Conservation (phyloP, 2,329 filamentous ascomycete species). For the Boeremia exigua region DNA sequence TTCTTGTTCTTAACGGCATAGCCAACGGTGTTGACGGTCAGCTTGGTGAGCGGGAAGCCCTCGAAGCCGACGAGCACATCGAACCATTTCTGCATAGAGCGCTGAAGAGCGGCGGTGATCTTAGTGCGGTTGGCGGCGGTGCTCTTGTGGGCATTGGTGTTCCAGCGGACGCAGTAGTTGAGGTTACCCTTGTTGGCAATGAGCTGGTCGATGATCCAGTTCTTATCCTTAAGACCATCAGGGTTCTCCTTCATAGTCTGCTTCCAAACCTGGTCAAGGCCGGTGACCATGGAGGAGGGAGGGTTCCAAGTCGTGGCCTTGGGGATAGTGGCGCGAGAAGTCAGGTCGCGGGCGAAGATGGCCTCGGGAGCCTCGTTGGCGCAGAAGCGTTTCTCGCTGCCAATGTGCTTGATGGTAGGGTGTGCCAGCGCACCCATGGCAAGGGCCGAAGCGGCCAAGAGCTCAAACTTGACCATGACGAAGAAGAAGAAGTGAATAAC, state of each 20-base stretch:
- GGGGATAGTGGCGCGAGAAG: conserved; percentile 23
- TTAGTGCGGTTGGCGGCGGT: conserved; percentile 50
- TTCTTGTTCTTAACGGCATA: too few relatives aligned
- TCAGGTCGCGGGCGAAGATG: conserved; percentile 22
- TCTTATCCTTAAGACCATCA: conserved; percentile 33
- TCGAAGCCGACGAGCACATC: too few relatives aligned
- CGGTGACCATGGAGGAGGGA: conserved; percentile 33
- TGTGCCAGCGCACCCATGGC: conserved; percentile 30
- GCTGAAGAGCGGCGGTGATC: conserved; percentile 45
- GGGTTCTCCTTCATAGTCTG: conserved; percentile 33
- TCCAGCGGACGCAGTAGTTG: too few relatives aligned
- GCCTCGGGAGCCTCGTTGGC: conserved; percentile 20
- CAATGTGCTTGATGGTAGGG: conserved; percentile 33
- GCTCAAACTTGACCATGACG: conserved; percentile 28
- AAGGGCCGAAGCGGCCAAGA: conserved; percentile 22
- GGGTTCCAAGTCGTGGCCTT: conserved; percentile 33
- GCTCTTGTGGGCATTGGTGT: conserved; percentile 45
- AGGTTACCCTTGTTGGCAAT: conserved; percentile 42
- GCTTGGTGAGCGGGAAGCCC: too few relatives aligned
- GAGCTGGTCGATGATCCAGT: conserved; percentile 40
- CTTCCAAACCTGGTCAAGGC: conserved; percentile 33
- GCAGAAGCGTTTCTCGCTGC: conserved; percentile 26
- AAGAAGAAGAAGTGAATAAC: conserved; percentile 8
- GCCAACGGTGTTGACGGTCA: too few relatives aligned
- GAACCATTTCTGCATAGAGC: conserved; percentile 55